phyloP scores from a whole-genome alignment of 2,329 filamentous ascomycete species.

The Chrysoporthe puriensis region DNA sequence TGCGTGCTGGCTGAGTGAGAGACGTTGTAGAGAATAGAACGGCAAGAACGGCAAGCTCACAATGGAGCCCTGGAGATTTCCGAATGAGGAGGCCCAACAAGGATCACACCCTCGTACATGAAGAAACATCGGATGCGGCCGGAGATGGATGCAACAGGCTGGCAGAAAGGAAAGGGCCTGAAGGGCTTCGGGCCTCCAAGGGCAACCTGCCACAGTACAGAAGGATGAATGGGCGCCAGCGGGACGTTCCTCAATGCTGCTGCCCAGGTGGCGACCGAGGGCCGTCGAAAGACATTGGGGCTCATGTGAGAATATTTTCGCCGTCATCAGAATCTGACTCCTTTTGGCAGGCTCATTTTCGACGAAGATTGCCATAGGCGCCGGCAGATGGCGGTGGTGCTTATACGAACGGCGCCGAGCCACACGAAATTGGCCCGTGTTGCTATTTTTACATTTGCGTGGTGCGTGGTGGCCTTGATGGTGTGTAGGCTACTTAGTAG shows the following conservation, averaged over 20 bases:
- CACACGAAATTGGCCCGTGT: constrained; percentile 7
- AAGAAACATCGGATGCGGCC: background rate
- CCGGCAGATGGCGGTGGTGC: background rate
- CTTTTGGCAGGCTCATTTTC: background rate
- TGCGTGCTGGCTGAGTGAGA: background rate
- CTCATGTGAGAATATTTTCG: too few species aligned
- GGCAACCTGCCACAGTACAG: background rate
- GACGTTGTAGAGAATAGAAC: too few species aligned
- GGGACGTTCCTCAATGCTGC: too few species aligned
- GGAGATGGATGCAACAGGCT: background rate
- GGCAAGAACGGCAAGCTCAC: background rate
- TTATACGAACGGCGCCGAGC: background rate
- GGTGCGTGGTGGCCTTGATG: background rate
- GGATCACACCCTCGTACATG: background rate
- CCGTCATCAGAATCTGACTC: background rate
- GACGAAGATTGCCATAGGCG: background rate
- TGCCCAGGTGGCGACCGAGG: too few species aligned
- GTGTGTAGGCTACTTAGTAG: background rate
- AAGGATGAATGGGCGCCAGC: too few species aligned
- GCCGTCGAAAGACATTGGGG: too few species aligned
- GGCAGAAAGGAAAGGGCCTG: background rate
- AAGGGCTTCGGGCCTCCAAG: background rate
- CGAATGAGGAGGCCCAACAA: background rate
- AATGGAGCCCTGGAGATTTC: background rate
- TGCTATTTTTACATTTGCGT: background rate